Base-by-base conservation (phyloP, 2,329 filamentous ascomycete species). In the Neoarthrinium moseri region DNA sequence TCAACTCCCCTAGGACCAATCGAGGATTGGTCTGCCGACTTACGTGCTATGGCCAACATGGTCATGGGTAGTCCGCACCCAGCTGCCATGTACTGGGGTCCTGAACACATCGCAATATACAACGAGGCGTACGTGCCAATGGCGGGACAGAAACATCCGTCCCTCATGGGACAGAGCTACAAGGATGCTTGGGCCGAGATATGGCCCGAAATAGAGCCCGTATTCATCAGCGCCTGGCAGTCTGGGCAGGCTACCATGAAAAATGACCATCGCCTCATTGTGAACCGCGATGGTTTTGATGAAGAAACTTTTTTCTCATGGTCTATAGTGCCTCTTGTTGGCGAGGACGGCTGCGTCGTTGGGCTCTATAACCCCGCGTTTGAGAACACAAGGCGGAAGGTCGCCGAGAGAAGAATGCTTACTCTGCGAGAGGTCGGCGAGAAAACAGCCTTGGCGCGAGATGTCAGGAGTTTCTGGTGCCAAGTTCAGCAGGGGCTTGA, bases 221-320 rank as follows among this genome's bases (percentile, higher is more conserved):
- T 87, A 1, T 88, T 94, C 52, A 71, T 77, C 15, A 81, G 73
- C 49, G 89, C 88, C 1, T 80, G 77, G 63, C 66, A 78, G 30
- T 86, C 83, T 4, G 89, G 88, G 0, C 84, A 91, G 66, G 86
- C 88, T 1, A 90, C 84, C 0, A 89, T 91, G 86, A 92, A 91
- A 63, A 84, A 91, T 53, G 89, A 94, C 56, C 87, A 92, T 51
- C 82, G 81, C 46, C 71, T 92, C 2, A 90, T 91, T 56, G 77
- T 94, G 24, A 73, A 77, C 37, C 80, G 89, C 6, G 80, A 81
- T 51, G 80, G 83, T 1, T 89, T 80, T 50, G 66, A 89, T 1
- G 87, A 95, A 63, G 89, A 94, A 60, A 83, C 86, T 0, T 92
- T 88, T 60, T 92, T 92, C 61, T 88, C 85, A 11, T 92, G 87